Percentiles rank a stretch among this genome's conserved stretches.
phyloP scores from a whole-genome alignment of 306 rosid species.

The Vigna nakashimae region DNA sequence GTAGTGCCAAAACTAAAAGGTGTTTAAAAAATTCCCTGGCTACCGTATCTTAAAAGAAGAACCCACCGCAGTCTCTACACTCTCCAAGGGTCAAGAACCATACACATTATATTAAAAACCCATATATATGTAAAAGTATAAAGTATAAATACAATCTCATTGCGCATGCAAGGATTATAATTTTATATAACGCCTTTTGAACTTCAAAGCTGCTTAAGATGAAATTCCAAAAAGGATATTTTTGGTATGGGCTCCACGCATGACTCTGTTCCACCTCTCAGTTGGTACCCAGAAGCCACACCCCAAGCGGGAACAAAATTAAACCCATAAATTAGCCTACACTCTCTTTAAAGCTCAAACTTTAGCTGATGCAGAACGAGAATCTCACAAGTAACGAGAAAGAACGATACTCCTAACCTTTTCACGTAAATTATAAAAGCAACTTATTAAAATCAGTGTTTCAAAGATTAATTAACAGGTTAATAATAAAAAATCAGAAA shows the following conservation, averaged over 20 bases:
- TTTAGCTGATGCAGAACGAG: constrained; percentile 27
- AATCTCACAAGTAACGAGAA: constrained; percentile 60
- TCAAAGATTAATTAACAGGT: not conserved
- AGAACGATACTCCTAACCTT: constrained; percentile 41
- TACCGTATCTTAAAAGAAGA: constrained; percentile 70
- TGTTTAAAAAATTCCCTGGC: not conserved
- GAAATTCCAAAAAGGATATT: constrained; percentile 34
- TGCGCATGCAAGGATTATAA: constrained; percentile 60
- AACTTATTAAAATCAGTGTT: not conserved
- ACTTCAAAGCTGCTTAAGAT: constrained; percentile 37
- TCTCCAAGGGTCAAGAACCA: constrained; percentile 47
- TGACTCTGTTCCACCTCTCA: constrained; percentile 43
- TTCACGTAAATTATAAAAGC: not conserved
- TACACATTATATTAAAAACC: constrained; percentile 23
- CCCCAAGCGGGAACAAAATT: constrained; percentile 21
- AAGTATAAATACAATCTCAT: constrained; percentile 11
- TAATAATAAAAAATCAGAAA: not conserved
- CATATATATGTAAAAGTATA: not conserved
- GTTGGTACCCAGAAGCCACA: constrained; percentile 22
- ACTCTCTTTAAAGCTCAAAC: constrained; percentile 34
- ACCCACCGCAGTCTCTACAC: constrained; percentile 58
- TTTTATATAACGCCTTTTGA: constrained; percentile 43
- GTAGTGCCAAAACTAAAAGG: constrained; percentile 49
- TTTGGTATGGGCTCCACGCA: constrained; percentile 48
- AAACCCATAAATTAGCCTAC: constrained; percentile 27